Conservation (phyloP, 2,329 filamentous ascomycete genomes). For the Helotiales sp. region DNA sequence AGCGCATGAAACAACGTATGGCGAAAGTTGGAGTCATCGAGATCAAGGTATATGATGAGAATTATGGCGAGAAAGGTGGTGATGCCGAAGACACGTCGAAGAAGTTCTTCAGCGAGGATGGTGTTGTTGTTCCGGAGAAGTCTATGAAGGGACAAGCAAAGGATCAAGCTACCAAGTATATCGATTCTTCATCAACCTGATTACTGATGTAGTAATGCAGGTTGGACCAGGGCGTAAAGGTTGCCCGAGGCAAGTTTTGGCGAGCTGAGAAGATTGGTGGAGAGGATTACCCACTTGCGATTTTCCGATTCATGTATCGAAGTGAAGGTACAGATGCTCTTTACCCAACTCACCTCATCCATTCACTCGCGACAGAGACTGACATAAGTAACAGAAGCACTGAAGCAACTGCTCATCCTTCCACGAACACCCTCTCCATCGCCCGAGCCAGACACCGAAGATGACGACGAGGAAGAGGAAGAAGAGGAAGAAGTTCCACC, state of each 20-base stretch:
- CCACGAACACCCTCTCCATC: conserved; percentile 15
- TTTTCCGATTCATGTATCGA: conserved; percentile 31
- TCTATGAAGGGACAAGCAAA: conserved; percentile 21
- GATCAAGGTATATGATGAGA: conserved; percentile 15
- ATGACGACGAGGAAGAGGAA: background rate
- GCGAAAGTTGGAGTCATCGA: conserved; percentile 14
- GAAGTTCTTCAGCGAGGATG: background rate
- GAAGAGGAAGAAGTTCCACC: no score
- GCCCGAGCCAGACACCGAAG: background rate
- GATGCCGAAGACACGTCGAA: background rate
- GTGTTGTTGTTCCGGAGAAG: conserved; percentile 16
- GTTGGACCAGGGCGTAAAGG: background rate
- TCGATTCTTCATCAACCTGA: background rate
- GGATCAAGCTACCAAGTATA: conserved; percentile 21
- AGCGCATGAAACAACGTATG: conserved; percentile 2
- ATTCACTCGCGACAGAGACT: background rate
- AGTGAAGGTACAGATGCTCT: conserved; percentile 19
- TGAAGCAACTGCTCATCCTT: conserved; percentile 22
- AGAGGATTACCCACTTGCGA: conserved; percentile 17
- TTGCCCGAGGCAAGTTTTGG: background rate
- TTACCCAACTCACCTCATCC: background rate
- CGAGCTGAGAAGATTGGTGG: conserved; percentile 19
- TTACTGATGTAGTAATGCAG: background rate
- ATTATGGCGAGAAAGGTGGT: conserved; percentile 10
- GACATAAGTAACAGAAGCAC: conserved; percentile 16